Evolutionary conservation across 2,329 filamentous ascomycete species (phyloP), one percentile per base, ranked within the genome.

Genomic region (Epichloe uncinata): DNA sequence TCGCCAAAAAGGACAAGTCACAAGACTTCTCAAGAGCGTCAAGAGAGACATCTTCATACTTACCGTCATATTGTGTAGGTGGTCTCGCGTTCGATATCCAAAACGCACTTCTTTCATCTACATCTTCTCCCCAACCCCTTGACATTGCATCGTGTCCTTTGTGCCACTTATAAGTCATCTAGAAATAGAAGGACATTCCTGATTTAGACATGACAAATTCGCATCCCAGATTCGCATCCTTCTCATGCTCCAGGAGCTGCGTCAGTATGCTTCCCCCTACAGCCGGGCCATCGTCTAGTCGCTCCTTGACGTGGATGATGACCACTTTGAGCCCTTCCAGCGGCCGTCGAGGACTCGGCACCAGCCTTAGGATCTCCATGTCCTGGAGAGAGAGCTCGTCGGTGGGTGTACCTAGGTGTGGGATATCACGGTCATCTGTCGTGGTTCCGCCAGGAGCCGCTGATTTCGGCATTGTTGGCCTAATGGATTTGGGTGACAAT

Each of bases 271-370:
- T 74, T 3, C 87, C 80, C 0, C 68, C 36, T 72, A 77, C 2
- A 76, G 79, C 45, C 69, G 79, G 78, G 0, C 81, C 87, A 61
- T 95, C 89, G 8, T 74, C 72, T 50, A 96, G 69, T 20, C 78
- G 84, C 56, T 97, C 91, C 64, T 98, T 98, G 60, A 97, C 79
- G 62, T 98, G 93, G 37, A 97, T 97, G 50, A 97, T 80, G 46
- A 96, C 82, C 1, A 98, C 73, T 54, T 81, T 85, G 30, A 97
- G 63, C 0, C 88, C 89, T 48, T 74, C 71, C 4, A 98, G 72
- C 6, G 82, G 81, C 60, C 61, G 51, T 5, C 53, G 57, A n/a
- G 61, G 40, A 2, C 60, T 54, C 16, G 51, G 55, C 34, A 49
- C 56, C 4, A 54, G 51, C 12, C 48, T 56, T n/a, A 58, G 50